Evolutionary conservation across 805 yeast species (phyloP).

Genomic region (Zygoascus bituminiphila): DNA sequence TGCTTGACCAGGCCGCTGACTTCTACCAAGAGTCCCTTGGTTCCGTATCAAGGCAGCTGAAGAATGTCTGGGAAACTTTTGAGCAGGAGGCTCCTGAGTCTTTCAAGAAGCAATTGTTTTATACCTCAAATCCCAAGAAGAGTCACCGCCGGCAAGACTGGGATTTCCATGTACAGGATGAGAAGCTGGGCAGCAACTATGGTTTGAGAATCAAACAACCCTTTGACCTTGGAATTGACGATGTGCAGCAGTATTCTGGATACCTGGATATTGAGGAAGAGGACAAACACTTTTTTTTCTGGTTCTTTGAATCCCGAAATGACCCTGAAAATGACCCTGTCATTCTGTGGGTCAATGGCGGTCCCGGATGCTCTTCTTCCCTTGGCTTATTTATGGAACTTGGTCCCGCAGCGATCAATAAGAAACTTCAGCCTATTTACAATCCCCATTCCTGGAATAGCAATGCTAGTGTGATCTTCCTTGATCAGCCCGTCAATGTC

Average conservation of each 20-base stretch:
- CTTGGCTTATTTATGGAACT: slow-evolving; percentile 82
- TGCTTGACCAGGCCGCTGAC: slow-evolving; percentile 6
- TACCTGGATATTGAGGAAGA: slow-evolving; percentile 73
- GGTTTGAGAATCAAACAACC: slow-evolving; percentile 62
- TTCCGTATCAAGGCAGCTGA: background rate
- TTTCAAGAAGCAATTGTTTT: background rate
- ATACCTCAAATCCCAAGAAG: slow-evolving; percentile 6
- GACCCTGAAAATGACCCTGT: slow-evolving; percentile 83
- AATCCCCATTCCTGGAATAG: slow-evolving; percentile 80
- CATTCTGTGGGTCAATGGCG: slow-evolving; percentile 86
- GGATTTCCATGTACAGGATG: slow-evolving; percentile 10
- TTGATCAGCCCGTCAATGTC: slow-evolving; percentile 84
- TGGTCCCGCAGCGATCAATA: slow-evolving; percentile 67
- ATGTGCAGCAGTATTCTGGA: slow-evolving; percentile 76
- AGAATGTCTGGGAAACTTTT: slow-evolving; percentile 3
- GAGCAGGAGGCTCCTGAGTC: slow-evolving; percentile 3
- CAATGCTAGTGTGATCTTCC: slow-evolving; percentile 76
- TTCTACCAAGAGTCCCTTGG: background rate
- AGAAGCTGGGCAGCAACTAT: slow-evolving; percentile 27
- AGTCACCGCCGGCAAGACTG: slow-evolving; percentile 9
- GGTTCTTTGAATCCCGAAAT: slow-evolving; percentile 84
- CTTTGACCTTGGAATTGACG: slow-evolving; percentile 64
- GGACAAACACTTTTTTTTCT: slow-evolving; percentile 77
- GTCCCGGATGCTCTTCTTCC: slow-evolving; percentile 88
- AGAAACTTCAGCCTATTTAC: slow-evolving; percentile 50